A percentile compares a stretch with the other conserved stretches of the same genome.
phyloP scores from a whole-genome alignment of 2,329 filamentous ascomycete genomes.

The Monilinia aucupariae region DNA sequence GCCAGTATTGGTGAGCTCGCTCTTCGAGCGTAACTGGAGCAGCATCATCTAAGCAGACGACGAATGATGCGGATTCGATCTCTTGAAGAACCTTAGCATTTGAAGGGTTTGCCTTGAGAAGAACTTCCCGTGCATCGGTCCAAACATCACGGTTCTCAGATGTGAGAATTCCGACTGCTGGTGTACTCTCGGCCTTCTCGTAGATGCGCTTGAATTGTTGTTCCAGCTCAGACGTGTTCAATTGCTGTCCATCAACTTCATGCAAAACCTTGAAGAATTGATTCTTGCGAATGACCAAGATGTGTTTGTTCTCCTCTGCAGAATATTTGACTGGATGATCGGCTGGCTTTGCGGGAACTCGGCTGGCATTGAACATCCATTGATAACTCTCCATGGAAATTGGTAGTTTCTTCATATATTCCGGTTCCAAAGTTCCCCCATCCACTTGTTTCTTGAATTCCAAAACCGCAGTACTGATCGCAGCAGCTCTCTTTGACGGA shows the following conservation, averaged over 20 bases:
- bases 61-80: constrained; percentile 84
- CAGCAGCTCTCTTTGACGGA: constrained; percentile 87
- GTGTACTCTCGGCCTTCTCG: constrained; percentile 63
- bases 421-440: constrained; percentile 74
- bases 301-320: constrained; percentile 71
- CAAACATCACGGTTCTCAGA: constrained; percentile 91
- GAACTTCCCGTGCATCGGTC: constrained; percentile 72
- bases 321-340: constrained; percentile 82
- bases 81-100: constrained; percentile 74
- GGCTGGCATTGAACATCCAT: constrained; percentile 96
- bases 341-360: constrained; percentile 73
- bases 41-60: constrained; percentile 90
- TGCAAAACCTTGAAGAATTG: constrained; percentile 91
- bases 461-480: constrained; percentile 76
- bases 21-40: constrained; percentile 90
- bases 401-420: constrained; percentile 97
- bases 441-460: constrained; percentile 96
- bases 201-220: constrained; percentile 83
- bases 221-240: constrained; percentile 87
- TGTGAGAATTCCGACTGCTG: constrained; percentile 78
- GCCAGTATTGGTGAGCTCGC: constrained; percentile 95
- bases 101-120: constrained; percentile 69
- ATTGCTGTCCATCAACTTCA: constrained; percentile 73
- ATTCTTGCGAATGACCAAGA: constrained; percentile 89
- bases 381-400: constrained; percentile 98